Evolutionary conservation across 176 grass and related monocot genomes (phyloP).

Genomic region (Neostapfia colusana): DNA sequence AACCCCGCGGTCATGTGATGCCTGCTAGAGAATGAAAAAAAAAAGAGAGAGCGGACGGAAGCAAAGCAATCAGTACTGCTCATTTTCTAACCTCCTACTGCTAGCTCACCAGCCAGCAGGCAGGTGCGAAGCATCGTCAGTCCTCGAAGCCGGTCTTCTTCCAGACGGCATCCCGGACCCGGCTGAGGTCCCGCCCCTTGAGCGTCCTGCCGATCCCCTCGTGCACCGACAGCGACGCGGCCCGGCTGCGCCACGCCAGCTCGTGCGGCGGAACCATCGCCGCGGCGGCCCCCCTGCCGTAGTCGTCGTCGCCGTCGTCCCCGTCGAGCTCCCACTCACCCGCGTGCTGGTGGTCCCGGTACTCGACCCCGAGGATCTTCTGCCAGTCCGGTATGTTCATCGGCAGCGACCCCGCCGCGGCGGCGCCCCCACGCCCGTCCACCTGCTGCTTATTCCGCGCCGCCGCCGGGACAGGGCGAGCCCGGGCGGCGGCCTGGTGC

Average conservation of each 20-base stretch:
- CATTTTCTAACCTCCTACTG: not conserved
- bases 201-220: constrained; percentile 89
- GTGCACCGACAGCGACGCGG: constrained; percentile 76
- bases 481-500: not conserved
- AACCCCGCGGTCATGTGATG: not conserved
- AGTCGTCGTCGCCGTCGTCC: constrained; percentile 21
- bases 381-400: constrained; percentile 92
- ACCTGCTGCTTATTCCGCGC: constrained; percentile 22
- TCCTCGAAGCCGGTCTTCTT: constrained; percentile 90
- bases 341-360: constrained; percentile 34
- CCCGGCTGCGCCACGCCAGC: constrained; percentile 63
- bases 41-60: not conserved
- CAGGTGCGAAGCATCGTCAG: constrained; percentile 2
- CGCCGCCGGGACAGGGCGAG: constrained; percentile 28
- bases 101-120: not conserved
- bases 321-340: constrained; percentile 43
- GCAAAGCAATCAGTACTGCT: not conserved
- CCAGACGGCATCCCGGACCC: constrained; percentile 91
- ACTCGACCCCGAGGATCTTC: constrained; percentile 70
- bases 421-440: not conserved
- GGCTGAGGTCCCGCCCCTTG: constrained; percentile 91
- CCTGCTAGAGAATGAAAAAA: not conserved
- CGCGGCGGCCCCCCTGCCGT: not conserved
- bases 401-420: constrained; percentile 55
- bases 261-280: constrained; percentile 79